These are phyloP conservation scores for Mycena sanguinolenta DNA, from an alignment of 768 basidiomycete species.

Conservation along the genomic window DNA sequence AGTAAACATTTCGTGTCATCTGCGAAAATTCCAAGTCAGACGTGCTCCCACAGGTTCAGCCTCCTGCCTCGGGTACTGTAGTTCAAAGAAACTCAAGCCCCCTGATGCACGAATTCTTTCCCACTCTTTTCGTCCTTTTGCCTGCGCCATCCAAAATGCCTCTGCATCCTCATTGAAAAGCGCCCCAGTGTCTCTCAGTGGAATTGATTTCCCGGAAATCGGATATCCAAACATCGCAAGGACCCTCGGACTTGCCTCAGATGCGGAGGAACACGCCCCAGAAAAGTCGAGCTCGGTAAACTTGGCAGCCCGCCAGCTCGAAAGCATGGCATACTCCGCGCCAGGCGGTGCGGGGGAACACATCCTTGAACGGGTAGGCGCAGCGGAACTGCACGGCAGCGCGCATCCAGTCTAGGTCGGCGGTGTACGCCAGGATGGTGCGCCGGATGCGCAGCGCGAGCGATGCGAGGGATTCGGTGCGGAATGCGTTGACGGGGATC, in stretches of 20 bases:
- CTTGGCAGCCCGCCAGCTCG: background rate
- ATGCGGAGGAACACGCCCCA: background rate
- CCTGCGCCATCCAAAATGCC: background rate
- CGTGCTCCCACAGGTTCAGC: too few relatives aligned
- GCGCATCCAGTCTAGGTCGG: background rate
- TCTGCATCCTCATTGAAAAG: background rate
- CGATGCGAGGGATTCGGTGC: background rate
- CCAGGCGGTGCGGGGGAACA: background rate
- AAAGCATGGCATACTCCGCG: background rate
- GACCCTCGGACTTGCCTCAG: background rate
- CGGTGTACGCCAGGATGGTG: background rate
- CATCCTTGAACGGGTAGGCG: background rate
- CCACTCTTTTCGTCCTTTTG: background rate
- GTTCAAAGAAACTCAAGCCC: background rate
- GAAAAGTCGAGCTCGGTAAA: background rate
- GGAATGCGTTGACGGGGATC: background rate
- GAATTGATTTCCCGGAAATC: background rate
- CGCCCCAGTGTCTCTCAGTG: background rate
- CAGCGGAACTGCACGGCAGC: background rate
- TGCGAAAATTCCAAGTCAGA: too few relatives aligned
- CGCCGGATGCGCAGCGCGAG: background rate
- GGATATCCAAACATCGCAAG: background rate
- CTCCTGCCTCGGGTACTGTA: too few relatives aligned
- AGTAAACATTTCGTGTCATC: too few relatives aligned
- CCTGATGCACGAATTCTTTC: background rate